phyloP scores from a whole-genome alignment of 306 rosid species.

The Cotoneaster glaucophyllus region DNA sequence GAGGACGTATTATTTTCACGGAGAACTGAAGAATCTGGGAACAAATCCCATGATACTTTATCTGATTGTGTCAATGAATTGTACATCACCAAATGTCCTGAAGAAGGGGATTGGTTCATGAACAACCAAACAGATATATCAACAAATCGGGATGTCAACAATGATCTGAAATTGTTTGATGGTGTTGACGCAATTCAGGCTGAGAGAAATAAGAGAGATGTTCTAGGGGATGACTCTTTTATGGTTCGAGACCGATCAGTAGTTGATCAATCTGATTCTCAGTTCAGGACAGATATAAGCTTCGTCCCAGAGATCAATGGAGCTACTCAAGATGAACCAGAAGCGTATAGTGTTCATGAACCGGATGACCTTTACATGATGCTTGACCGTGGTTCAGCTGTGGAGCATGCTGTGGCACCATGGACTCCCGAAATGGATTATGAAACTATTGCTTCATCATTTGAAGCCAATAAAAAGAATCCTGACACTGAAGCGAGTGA shows the following conservation, averaged over 20 bases:
- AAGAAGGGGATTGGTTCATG: conserved; percentile 73
- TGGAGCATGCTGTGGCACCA: conserved; percentile 41
- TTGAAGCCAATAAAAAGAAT: conserved; percentile 37
- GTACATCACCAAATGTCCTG: conserved; percentile 38
- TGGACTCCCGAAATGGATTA: conserved; percentile 91
- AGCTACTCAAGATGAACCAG: conserved; percentile 47
- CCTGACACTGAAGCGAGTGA: conserved; percentile 22
- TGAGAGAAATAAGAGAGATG: conserved; percentile 50
- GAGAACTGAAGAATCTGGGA: conserved; percentile 43
- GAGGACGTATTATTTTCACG: conserved; percentile 53
- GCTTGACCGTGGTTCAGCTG: conserved; percentile 73
- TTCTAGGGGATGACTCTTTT: conserved; percentile 74
- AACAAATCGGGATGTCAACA: conserved; percentile 25
- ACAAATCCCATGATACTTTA: conserved; percentile 24
- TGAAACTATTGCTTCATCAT: conserved; percentile 34
- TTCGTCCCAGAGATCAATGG: conserved; percentile 56
- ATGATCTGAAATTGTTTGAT: conserved; percentile 39
- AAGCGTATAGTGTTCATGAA: conserved; percentile 35
- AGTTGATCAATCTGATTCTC: conserved; percentile 50
- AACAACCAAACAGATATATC: conserved; percentile 34
- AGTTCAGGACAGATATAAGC: conserved; percentile 47
- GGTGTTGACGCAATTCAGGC: conserved; percentile 30
- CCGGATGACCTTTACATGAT: conserved; percentile 93
- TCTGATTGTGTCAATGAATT: conserved; percentile 30
- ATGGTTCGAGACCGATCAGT: conserved; percentile 64